Conservation (phyloP, 108 stramenopile genomes). For the Schizochytrium sp. region DNA sequence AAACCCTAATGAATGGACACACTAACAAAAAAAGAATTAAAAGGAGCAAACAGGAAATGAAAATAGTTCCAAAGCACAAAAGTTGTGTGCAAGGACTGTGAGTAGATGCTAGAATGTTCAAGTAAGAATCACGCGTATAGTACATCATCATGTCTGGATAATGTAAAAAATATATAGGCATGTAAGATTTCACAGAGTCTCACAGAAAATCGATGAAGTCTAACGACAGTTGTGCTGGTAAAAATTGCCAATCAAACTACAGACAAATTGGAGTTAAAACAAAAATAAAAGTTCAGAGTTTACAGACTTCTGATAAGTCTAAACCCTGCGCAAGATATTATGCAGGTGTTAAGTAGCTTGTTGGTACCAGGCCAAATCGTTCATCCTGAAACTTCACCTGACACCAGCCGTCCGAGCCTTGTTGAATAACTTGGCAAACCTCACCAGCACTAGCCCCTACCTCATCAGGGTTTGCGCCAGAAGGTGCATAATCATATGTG, state of each 20-base stretch:
- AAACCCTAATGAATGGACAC: too few relatives aligned
- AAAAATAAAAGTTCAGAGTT: not conserved
- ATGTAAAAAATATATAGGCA: too few relatives aligned
- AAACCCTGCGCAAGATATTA: not conserved
- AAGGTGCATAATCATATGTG: not conserved
- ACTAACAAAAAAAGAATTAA: too few relatives aligned
- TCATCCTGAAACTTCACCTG: slow-evolving; percentile 12
- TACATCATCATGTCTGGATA: too few relatives aligned
- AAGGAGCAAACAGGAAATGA: not conserved
- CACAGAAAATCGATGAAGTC: too few relatives aligned
- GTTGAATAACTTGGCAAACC: slow-evolving; percentile 35
- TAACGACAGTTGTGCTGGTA: too few relatives aligned
- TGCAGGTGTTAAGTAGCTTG: slow-evolving; percentile 14
- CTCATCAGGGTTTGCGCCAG: slow-evolving; percentile 25
- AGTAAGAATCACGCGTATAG: not conserved
- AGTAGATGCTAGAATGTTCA: not conserved
- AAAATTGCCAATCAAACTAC: not conserved
- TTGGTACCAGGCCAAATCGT: slow-evolving; percentile 16
- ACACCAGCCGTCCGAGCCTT: slow-evolving; percentile 29
- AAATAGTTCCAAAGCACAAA: not conserved
- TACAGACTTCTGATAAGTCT: not conserved
- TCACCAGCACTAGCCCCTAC: not conserved
- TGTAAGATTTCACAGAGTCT: too few relatives aligned
- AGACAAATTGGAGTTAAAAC: not conserved
- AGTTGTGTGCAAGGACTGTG: too few relatives aligned